Conservation (phyloP, 805 yeast genomes). For the Metschnikowia dekortorum region DNA sequence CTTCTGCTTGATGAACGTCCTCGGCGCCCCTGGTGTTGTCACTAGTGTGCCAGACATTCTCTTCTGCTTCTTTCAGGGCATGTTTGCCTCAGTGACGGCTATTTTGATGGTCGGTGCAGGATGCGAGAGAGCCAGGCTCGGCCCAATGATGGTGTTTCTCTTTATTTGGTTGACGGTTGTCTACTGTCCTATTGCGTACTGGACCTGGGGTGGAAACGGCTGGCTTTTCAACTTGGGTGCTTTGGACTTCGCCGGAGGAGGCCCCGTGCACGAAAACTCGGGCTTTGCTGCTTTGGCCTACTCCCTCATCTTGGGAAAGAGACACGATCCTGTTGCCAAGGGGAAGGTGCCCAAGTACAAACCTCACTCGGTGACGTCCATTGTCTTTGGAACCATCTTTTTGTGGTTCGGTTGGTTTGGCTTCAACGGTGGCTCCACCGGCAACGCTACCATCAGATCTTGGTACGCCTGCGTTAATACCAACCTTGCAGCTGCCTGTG, state of each 20-base stretch:
- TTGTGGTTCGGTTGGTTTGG: constrained; percentile 99
- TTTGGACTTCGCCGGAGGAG: constrained; percentile 97
- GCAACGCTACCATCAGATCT: constrained; percentile 87
- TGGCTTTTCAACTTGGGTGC: constrained; percentile 85
- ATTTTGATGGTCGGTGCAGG: constrained; percentile 97
- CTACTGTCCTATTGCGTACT: constrained; percentile 91
- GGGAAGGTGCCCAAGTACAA: constrained; percentile 79
- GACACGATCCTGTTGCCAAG: constrained; percentile 73
- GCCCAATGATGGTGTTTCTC: constrained; percentile 93
- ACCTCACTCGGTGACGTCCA: constrained; percentile 89
- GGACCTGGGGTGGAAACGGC: constrained; percentile 96
- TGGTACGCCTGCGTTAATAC: constrained; percentile 94
- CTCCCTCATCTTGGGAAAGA: constrained; percentile 86
- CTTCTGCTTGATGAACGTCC: constrained; percentile 74
- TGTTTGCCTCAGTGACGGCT: constrained; percentile 94
- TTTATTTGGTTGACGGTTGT: constrained; percentile 94
- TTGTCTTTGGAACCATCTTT: constrained; percentile 89
- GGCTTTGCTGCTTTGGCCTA: constrained; percentile 95
- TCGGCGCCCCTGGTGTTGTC: constrained; percentile 73
- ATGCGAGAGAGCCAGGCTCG: constrained; percentile 92
- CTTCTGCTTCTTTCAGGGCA: constrained; percentile 89
- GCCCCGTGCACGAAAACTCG: constrained; percentile 93
- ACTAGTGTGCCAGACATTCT: constrained; percentile 82
- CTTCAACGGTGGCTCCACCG: constrained; percentile 97
- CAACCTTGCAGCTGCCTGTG: constrained; percentile 87